Evolutionary conservation across 2,329 filamentous ascomycete species (phyloP).

Genomic region (Mycosphaerella sp.): DNA sequence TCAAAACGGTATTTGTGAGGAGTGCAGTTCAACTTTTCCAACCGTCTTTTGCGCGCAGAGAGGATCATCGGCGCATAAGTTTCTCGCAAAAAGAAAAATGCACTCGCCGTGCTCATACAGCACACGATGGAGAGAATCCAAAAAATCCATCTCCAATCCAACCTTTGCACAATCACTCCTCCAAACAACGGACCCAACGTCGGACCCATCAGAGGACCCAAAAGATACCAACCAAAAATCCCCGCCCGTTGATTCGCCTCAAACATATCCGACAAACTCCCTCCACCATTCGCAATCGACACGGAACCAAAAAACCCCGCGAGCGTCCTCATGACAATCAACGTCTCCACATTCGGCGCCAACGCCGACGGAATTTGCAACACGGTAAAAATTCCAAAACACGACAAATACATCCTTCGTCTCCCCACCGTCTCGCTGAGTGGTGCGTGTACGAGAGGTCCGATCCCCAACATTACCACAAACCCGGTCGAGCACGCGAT

Average conservation of each 20-base stretch:
- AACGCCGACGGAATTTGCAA: conserved; percentile 45
- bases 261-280: conserved; percentile 49
- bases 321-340: conserved; percentile 43
- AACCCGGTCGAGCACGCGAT: conserved; percentile 48
- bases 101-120: conserved; percentile 37
- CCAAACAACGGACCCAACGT: conserved; percentile 40
- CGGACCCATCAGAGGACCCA: conserved; percentile 40
- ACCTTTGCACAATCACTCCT: conserved; percentile 40
- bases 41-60: conserved; percentile 30
- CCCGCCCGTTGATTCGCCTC: conserved; percentile 40
- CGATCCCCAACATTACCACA: conserved; percentile 45
- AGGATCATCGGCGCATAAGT: conserved; percentile 42
- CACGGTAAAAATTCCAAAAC: conserved; percentile 42
- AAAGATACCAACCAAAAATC: conserved; percentile 43
- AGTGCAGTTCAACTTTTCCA: conserved; percentile 33
- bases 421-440: conserved; percentile 43
- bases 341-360: conserved; percentile 41
- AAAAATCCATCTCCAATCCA: conserved; percentile 46
- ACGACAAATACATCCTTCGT: conserved; percentile 40
- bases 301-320: conserved; percentile 48
- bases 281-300: conserved; percentile 47
- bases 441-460: conserved; percentile 43
- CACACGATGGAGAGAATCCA: conserved; percentile 43
- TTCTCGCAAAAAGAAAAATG: conserved; percentile 42
- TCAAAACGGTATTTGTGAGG: conserved; percentile 39